Evolutionary conservation across 2,329 filamentous ascomycete species (phyloP).

Genomic region (Chaetomium globosum): DNA sequence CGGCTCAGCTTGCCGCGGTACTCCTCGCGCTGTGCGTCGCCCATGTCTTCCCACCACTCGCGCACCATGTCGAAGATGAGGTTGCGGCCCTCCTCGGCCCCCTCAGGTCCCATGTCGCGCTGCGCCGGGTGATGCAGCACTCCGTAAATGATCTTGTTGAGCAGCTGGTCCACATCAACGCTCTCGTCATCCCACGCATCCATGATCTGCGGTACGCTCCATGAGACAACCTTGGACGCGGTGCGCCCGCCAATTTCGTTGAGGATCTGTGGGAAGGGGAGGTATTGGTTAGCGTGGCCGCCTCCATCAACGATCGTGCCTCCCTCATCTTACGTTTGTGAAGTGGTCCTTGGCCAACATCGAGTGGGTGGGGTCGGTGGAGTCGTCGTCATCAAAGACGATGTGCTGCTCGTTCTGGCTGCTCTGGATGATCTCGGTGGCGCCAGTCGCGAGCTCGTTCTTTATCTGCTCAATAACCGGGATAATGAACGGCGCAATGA

Average conservation of each 20-base stretch:
- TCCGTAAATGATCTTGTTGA: conserved; percentile 77
- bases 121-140: conserved; percentile 89
- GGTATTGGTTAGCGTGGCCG: conserved; percentile 10
- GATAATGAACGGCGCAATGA: conserved; percentile 84
- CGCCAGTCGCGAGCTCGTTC: conserved; percentile 81
- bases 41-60: conserved; percentile 78
- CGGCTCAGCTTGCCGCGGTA: conserved; percentile 76
- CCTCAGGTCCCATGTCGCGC: conserved; percentile 69
- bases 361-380: conserved; percentile 83
- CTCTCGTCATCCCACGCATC: conserved; percentile 80
- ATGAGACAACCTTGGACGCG: conserved; percentile 75
- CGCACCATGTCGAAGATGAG: conserved; percentile 80
- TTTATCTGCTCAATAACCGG: conserved; percentile 87
- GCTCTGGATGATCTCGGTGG: conserved; percentile 82
- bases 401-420: conserved; percentile 82
- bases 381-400: conserved; percentile 79
- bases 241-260: conserved; percentile 87
- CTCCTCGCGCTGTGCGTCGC: conserved; percentile 62
- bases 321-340: conserved; percentile 62
- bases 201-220: conserved; percentile 89
- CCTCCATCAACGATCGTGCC: no score
- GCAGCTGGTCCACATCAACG: conserved; percentile 67
- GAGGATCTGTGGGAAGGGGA: conserved; percentile 51
- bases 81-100: conserved; percentile 69
- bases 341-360: conserved; percentile 98